Evolutionary conservation across 108 stramenopile genomes (phyloP).

Genomic region (Cyclotella distinguenda): DNA sequence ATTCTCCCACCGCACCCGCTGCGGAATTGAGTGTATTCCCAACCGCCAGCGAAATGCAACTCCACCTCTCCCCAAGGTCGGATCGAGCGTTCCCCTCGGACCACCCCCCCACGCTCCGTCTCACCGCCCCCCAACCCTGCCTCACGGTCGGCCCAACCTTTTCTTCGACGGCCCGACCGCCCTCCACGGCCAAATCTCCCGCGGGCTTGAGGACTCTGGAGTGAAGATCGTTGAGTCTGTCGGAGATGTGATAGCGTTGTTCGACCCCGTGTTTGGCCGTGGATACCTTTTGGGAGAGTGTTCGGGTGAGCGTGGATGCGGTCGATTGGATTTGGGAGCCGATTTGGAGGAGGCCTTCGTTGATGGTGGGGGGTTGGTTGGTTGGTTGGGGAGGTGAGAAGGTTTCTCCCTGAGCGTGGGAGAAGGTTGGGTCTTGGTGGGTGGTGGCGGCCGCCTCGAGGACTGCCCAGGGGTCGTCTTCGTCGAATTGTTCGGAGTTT

Average conservation of each 20-base stretch:
- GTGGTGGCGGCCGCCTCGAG: conserved; percentile 11
- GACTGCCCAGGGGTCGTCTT: conserved; percentile 30
- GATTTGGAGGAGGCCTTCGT: conserved; percentile 1
- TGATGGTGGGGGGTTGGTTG: not conserved
- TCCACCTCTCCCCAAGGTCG: not conserved
- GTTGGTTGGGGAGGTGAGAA: conserved; percentile 7
- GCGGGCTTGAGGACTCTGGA: conserved; percentile 12
- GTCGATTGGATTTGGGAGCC: conserved; percentile 12
- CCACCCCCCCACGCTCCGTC: not conserved
- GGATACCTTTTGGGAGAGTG: conserved; percentile 12
- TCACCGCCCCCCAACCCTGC: conserved; percentile 20
- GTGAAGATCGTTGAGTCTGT: conserved; percentile 11
- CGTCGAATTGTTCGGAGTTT: too few relatives aligned
- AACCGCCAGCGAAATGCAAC: not conserved
- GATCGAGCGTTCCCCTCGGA: not conserved
- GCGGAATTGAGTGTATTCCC: conserved; percentile 2
- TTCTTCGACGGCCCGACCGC: not conserved
- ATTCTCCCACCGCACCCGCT: conserved; percentile 2
- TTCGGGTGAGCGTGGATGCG: conserved; percentile 5
- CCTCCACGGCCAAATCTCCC: conserved; percentile 4
- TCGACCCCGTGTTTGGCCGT: conserved; percentile 2
- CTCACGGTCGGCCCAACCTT: conserved; percentile 14
- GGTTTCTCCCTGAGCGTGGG: conserved; percentile 17
- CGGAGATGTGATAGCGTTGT: conserved; percentile 19
- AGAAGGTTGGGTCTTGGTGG: not conserved